Conservation (phyloP, 2,329 filamentous ascomycete genomes). For the Graphiopsis chlorocephala region DNA sequence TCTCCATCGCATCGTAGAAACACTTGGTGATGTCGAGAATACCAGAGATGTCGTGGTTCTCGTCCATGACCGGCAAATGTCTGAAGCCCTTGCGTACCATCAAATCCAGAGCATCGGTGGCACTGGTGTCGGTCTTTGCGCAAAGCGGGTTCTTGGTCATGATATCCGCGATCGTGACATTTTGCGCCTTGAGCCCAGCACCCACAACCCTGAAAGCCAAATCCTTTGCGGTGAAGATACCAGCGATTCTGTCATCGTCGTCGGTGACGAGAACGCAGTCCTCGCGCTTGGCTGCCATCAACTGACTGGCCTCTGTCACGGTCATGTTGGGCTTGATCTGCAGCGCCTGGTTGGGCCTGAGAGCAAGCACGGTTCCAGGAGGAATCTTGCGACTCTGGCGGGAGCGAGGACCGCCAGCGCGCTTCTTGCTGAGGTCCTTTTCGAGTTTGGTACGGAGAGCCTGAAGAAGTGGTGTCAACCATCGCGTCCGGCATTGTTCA, state of each 20-base stretch:
- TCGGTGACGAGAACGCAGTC: conserved; percentile 97
- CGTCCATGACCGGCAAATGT: conserved; percentile 97
- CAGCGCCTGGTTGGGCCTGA: conserved; percentile 91
- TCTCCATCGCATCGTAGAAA: conserved; percentile 99
- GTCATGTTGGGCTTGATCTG: conserved; percentile 96
- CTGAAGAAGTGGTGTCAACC: conserved; percentile 46
- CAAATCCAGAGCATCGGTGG: conserved; percentile 91
- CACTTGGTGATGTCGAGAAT: conserved; percentile 99
- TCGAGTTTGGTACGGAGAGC: conserved; percentile 97
- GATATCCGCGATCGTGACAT: conserved; percentile 92
- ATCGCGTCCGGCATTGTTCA: background rate
- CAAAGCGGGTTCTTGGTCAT: conserved; percentile 99
- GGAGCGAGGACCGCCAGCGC: conserved; percentile 72
- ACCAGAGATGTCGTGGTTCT: conserved; percentile 98
- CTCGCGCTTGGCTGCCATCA: conserved; percentile 98
- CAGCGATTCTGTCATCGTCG: conserved; percentile 94
- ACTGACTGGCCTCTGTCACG: conserved; percentile 91
- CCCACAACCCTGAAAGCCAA: conserved; percentile 95
- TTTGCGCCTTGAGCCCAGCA: conserved; percentile 80
- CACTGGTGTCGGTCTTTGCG: conserved; percentile 94
- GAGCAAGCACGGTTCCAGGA: conserved; percentile 89
- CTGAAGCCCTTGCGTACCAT: conserved; percentile 99
- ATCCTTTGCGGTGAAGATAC: conserved; percentile 99
- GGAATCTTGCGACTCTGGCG: conserved; percentile 89
- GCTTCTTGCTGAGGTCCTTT: conserved; percentile 97